Evolutionary conservation across 306 rosid genomes (phyloP), one percentile per base, ranked within the genome.

Genomic region (Leucaena leucocephala): DNA sequence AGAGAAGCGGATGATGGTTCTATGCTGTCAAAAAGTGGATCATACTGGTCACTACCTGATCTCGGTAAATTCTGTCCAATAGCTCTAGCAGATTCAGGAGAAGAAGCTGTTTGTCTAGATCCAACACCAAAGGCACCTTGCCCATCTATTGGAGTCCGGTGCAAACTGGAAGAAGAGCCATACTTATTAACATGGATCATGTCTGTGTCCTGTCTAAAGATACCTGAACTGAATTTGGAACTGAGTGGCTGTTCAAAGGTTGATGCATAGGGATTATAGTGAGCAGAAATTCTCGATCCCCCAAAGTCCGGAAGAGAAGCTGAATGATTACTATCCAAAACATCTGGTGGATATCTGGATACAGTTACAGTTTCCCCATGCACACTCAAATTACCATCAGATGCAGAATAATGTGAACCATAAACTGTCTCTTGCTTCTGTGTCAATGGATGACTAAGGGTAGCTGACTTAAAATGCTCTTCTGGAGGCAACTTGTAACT

Each of bases 11-110:
- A 81, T 22, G 94, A 83, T 78, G 91, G 94, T 74, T 95, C 98
- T 61, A 92, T 86, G 88, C 97, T 87, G 84, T 92, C 98, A 85
- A 89, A 85, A 48, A 95, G 91, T 74, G 99, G 99, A 86, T 93
- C 96, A 90, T 92, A 93, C 85, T 92, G 98, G 55, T 88, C 90
- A 49, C 78, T 84, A 63, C 81, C 89, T n/a, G 92, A 65, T 80
- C 86, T 86, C 15, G 83, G 87, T 76, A 88, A 80, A 57, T 52
- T 72, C 83, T 82, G 89, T 78, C 82, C 90, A 80, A 65, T 81
- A 76, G 79, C 84, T 90, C 85, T 82, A 36, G 83, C 83, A 78
- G 92, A 80, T 78, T 84, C 83, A 66, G 91, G 94, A 8, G 94
- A 85, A 43, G 86, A 82, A 72, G 83, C 87, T 46, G 86, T 80